phyloP scores from a whole-genome alignment of 495 filamentous ascomycete genomes.

The Copromyces sp. region DNA sequence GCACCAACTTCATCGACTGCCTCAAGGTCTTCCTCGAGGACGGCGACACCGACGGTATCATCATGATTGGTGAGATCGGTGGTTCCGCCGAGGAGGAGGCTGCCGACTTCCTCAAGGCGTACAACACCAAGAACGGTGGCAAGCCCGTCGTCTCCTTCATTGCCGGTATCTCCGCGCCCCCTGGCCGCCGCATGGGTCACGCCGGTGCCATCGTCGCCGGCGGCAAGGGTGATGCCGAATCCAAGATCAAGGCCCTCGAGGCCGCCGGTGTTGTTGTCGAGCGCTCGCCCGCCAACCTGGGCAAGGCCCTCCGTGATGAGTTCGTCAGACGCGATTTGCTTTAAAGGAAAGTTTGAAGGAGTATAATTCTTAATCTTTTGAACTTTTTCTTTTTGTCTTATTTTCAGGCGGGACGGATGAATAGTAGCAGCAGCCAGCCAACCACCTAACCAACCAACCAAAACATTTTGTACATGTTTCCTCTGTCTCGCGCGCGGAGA shows the following conservation, averaged over 20 bases:
- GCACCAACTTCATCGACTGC: slow-evolving; percentile 99
- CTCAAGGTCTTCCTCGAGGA: slow-evolving; percentile 93
- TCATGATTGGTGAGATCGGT: slow-evolving; percentile 99
- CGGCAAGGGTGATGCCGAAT: slow-evolving; percentile 94
- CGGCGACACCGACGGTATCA: slow-evolving; percentile 95
- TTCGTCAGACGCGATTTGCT: slow-evolving; percentile 95
- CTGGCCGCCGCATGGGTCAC: slow-evolving; percentile 95
- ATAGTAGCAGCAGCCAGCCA: not conserved
- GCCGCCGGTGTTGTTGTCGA: slow-evolving; percentile 91
- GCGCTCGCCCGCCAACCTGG: slow-evolving; percentile 81
- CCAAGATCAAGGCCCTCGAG: slow-evolving; percentile 92
- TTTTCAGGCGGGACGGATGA: not conserved
- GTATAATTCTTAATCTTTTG: slow-evolving; percentile 7
- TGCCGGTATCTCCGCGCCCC: slow-evolving; percentile 92
- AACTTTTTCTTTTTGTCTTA: slow-evolving; percentile 7
- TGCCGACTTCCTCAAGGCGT: slow-evolving; percentile 79
- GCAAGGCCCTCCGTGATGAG: slow-evolving; percentile 85
- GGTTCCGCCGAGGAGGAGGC: slow-evolving; percentile 96
- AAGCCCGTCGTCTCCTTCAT: slow-evolving; percentile 98
- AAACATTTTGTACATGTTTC: not conserved
- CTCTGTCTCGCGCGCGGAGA: not conserved
- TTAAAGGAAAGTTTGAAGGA: slow-evolving; percentile 35
- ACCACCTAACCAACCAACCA: not conserved
- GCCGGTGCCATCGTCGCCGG: slow-evolving; percentile 95
- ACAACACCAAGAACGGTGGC: slow-evolving; percentile 71